Base-by-base conservation (phyloP, 2,329 filamentous ascomycete genomes). In the Paraconiothyrium sp. region DNA sequence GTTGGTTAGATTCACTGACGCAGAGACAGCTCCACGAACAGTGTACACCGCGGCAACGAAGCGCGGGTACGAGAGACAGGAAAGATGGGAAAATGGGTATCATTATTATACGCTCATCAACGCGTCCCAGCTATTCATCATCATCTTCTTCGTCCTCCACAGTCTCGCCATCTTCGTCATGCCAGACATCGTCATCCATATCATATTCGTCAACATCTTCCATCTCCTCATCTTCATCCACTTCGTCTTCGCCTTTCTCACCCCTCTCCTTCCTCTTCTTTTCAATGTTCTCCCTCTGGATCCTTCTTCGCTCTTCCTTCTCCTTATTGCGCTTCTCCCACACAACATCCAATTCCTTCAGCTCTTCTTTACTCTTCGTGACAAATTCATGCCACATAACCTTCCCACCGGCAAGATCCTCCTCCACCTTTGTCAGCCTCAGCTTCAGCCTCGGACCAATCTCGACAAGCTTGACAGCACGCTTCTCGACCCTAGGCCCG, bases 381-480 rank as follows among this genome's bases (percentile, higher is more conserved):
- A 98, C 89, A 75, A 93, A 96, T 76, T 97, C 93, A 78, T 99
- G 95, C 95, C 95, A 99, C 91, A 99, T 92, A 59, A 97, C 87
- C 77, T 93, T 95, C 54, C 95, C 95, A 30, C 87, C 86, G 72
- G 93, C 97, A 7, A 98, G 80, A 1, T 94, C 95, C 71, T 99
- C 95, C 76, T 99, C 95, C 4, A 99, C 94, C 82, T 99, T 99
- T 58, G 93, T 94, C 80, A 99, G 84, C 35, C 94, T 89, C 44
- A 99, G 82, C 63, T 88, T 90, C 91, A 99, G 90, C 57, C 95
- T 88, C 1, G 95, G 95, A 0, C 95, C 95, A 0, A 99, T 83
- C 80, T 99, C 95, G 3, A 97, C 90, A 7, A 99, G 84, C 77
- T 97, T 97, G 24, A 99, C 92, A 0, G 92, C 94, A 48, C 93